Percentiles rank a stretch among this genome's conserved stretches.
Evolutionary conservation across 2,329 filamentous ascomycete genomes (phyloP).

Genomic region (Kalaharituber pfeilii): DNA sequence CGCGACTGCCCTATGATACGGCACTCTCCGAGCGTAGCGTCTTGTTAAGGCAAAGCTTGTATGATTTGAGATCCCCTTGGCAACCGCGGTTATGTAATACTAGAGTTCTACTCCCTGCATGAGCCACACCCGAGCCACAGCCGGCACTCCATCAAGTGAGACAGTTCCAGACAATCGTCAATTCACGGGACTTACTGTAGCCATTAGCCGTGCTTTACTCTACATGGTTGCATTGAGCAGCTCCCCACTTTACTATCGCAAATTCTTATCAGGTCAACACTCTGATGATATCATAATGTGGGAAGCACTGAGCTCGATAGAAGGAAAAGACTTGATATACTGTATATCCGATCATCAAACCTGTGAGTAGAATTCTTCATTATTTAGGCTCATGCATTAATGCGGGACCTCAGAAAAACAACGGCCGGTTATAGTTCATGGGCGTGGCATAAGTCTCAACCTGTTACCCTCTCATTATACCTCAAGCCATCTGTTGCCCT

Average conservation of each 20-base stretch:
- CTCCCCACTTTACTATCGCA: background rate
- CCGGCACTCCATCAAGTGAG: too few species aligned
- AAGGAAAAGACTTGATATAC: constrained; percentile 19
- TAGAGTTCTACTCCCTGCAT: too few species aligned
- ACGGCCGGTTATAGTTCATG: constrained; percentile 18
- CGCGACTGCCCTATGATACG: too few species aligned
- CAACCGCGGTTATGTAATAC: too few species aligned
- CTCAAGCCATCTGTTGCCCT: constrained; percentile 22
- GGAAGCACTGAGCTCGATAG: constrained; percentile 16
- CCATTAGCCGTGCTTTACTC: too few species aligned
- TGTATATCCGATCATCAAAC: constrained; percentile 16
- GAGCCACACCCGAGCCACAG: too few species aligned
- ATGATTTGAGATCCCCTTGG: too few species aligned
- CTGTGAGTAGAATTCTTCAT: constrained; percentile 4
- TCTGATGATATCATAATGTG: constrained; percentile 9
- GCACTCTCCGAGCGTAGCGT: too few species aligned
- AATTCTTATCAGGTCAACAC: background rate
- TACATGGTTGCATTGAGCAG: too few species aligned
- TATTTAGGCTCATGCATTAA: background rate
- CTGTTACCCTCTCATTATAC: constrained; percentile 20
- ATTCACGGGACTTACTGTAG: too few species aligned
- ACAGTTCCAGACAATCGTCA: too few species aligned
- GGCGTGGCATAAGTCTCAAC: constrained; percentile 18
- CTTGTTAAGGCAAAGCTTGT: too few species aligned
- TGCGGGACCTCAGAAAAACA: constrained; percentile 10